phyloP scores from a whole-genome alignment of 2,329 filamentous ascomycete genomes.

The Cladosporium halotolerans region DNA sequence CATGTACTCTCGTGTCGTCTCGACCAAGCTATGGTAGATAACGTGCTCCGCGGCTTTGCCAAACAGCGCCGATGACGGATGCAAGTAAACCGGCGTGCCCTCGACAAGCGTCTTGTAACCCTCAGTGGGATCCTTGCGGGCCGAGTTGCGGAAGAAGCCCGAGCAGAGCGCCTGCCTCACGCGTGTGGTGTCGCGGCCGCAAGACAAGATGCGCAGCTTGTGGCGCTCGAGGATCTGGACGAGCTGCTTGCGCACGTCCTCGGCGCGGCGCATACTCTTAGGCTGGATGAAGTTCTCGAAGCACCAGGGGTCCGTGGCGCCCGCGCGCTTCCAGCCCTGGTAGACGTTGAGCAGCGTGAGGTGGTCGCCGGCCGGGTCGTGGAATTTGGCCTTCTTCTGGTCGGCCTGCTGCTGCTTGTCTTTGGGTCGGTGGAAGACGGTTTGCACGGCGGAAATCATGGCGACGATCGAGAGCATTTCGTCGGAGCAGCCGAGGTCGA shows the following conservation, averaged over 20 bases:
- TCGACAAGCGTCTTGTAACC: slow-evolving; percentile 97
- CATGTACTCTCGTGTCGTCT: slow-evolving; percentile 98
- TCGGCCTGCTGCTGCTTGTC: slow-evolving; percentile 96
- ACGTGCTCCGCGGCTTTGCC: slow-evolving; percentile 96
- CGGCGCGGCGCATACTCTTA: slow-evolving; percentile 76
- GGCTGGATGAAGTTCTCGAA: slow-evolving; percentile 98
- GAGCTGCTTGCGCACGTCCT: slow-evolving; percentile 88
- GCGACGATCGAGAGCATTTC: slow-evolving; percentile 92
- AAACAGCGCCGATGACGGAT: slow-evolving; percentile 85
- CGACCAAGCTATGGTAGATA: slow-evolving; percentile 82
- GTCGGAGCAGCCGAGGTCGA: slow-evolving; percentile 83
- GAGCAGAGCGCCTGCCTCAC: slow-evolving; percentile 84
- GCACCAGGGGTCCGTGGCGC: slow-evolving; percentile 83
- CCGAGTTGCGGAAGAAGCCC: slow-evolving; percentile 92
- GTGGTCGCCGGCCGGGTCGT: slow-evolving; percentile 90
- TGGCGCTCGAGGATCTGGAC: slow-evolving; percentile 92
- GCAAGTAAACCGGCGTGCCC: slow-evolving; percentile 88
- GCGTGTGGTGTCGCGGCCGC: slow-evolving; percentile 78
- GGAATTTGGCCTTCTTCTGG: slow-evolving; percentile 96
- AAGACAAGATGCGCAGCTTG: slow-evolving; percentile 73
- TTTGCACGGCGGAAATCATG: slow-evolving; percentile 76
- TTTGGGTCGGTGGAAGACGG: slow-evolving; percentile 90
- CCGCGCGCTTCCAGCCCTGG: slow-evolving; percentile 87
- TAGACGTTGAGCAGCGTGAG: slow-evolving; percentile 94
- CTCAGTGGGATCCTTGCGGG: slow-evolving; percentile 90